phyloP scores from a whole-genome alignment of 2,329 filamentous ascomycete genomes.

The Ploettnerulaceae sp. region DNA sequence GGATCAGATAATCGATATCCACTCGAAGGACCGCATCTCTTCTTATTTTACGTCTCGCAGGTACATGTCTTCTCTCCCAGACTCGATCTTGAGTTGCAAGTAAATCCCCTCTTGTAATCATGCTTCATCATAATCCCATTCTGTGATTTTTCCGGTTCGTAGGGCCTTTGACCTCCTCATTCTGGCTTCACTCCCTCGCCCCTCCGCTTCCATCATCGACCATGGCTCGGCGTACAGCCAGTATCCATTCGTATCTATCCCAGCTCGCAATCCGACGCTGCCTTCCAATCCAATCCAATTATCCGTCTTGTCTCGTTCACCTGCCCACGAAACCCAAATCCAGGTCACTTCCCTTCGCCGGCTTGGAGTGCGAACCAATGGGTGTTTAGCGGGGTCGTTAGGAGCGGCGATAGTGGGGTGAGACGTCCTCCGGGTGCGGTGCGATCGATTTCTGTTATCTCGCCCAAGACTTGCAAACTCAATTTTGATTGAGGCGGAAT shows the following conservation, averaged over 20 bases:
- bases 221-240: too few species aligned
- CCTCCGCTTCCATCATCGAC: too few species aligned
- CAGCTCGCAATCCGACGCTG: too few species aligned
- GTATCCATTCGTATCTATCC: too few species aligned
- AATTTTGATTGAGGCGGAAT: not conserved
- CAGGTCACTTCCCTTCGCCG: conserved; percentile 8
- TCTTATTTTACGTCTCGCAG: not conserved
- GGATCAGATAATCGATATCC: not conserved
- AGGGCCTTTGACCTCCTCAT: too few species aligned
- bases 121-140: too few species aligned
- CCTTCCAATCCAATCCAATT: too few species aligned
- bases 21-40: not conserved
- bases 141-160: too few species aligned
- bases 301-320: too few species aligned
- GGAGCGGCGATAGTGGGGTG: conserved; percentile 11
- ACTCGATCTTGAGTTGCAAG: not conserved
- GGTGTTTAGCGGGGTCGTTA: conserved; percentile 11
- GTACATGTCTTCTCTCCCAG: not conserved
- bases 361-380: conserved; percentile 1
- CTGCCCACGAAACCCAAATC: too few species aligned
- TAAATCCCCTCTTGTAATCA: conserved; percentile 7
- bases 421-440: conserved; percentile 2
- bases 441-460: not conserved
- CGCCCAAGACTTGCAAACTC: not conserved
- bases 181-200: too few species aligned